Evolutionary conservation across 352 stramenopile genomes (phyloP).

Genomic region (Globisporangium nodosum): DNA sequence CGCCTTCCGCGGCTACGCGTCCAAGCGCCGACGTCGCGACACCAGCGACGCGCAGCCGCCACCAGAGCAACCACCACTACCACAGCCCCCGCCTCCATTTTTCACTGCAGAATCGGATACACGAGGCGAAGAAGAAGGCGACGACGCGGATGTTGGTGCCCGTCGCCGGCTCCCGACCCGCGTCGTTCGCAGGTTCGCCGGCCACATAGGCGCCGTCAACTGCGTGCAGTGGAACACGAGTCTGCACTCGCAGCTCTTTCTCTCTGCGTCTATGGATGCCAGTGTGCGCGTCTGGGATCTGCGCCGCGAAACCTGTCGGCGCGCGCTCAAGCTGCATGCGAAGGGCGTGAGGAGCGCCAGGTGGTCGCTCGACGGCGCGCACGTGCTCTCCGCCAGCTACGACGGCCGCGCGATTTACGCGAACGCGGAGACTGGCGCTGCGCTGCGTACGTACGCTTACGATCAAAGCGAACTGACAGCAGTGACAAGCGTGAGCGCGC

Average conservation of each 20-base stretch:
- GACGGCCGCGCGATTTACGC: constrained; percentile 24
- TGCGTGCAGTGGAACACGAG: constrained; percentile 39
- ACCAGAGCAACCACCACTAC: not conserved
- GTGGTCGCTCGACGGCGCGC: constrained; percentile 42
- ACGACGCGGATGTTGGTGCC: not conserved
- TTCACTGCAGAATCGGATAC: not conserved
- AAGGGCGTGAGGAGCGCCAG: constrained; percentile 45
- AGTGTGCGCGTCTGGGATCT: constrained; percentile 41
- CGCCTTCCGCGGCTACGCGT: constrained; percentile 25
- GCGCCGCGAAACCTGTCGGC: constrained; percentile 8
- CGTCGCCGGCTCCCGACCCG: not conserved
- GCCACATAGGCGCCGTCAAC: constrained; percentile 26
- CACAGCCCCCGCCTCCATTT: constrained; percentile 3
- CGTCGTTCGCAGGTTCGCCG: constrained; percentile 9
- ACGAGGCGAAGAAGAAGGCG: not conserved
- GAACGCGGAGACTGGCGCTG: constrained; percentile 27
- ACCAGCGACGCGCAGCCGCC: not conserved
- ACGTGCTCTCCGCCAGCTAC: constrained; percentile 39
- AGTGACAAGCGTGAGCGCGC: constrained; percentile 25
- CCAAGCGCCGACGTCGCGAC: constrained; percentile 18
- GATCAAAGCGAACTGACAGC: not conserved
- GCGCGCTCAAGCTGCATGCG: constrained; percentile 21
- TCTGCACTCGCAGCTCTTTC: constrained; percentile 23
- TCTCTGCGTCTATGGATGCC: constrained; percentile 60
- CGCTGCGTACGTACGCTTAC: constrained; percentile 7